Conservation (phyloP, 441 rosid species). For the Biscutella auriculata region DNA sequence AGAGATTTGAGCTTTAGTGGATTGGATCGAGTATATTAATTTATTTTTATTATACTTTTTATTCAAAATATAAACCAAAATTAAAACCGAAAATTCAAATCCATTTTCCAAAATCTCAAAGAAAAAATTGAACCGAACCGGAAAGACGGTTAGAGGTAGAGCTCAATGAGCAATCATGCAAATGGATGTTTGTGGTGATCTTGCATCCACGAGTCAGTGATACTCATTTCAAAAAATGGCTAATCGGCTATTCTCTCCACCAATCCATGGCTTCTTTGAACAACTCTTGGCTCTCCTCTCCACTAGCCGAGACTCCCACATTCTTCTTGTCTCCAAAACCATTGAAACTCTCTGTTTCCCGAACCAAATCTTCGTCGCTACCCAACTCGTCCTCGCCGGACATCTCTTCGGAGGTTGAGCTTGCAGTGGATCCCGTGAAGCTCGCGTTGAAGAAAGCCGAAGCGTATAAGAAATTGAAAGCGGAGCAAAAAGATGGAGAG, state of each 20-base stretch:
- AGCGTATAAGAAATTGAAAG: slow-evolving; percentile 35
- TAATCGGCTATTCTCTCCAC: slow-evolving; percentile 8
- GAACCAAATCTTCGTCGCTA: too few species aligned
- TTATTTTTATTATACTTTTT: too few species aligned
- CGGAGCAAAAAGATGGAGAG: neutral
- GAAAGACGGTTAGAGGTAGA: too few species aligned
- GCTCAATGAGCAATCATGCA: neutral
- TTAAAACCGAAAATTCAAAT: too few species aligned
- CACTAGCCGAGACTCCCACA: slow-evolving; percentile 24
- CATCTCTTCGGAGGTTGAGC: slow-evolving; percentile 17
- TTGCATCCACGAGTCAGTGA: slow-evolving; percentile 6
- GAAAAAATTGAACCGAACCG: too few species aligned
- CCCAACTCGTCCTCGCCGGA: slow-evolving; percentile 29
- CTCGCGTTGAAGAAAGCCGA: slow-evolving; percentile 57
- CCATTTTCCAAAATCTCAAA: too few species aligned
- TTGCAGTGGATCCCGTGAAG: slow-evolving; percentile 42
- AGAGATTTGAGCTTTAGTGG: neutral
- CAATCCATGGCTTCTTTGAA: slow-evolving; percentile 37
- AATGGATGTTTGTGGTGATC: slow-evolving; percentile 11
- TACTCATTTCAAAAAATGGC: slow-evolving; percentile 8
- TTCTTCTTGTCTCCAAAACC: slow-evolving; percentile 24
- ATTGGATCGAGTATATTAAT: neutral
- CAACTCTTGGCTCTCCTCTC: slow-evolving; percentile 34
- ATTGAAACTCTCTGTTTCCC: slow-evolving; percentile 29
- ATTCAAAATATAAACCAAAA: too few species aligned